These are phyloP conservation scores for Cercospora sp. DNA, from an alignment of 2,329 filamentous ascomycete genomes.

Conservation along the genomic window DNA sequence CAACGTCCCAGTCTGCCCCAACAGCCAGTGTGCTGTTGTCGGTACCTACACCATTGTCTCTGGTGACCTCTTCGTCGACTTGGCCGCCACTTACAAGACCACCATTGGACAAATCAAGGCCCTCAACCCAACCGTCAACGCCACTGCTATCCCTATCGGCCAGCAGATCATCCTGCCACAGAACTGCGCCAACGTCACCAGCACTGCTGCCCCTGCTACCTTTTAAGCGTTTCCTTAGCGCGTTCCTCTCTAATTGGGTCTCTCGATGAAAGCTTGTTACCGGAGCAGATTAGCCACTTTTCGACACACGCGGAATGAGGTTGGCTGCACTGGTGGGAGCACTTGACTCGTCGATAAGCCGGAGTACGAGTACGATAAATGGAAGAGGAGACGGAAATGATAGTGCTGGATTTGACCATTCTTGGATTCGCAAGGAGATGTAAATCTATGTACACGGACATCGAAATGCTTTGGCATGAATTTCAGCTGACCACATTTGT, in stretches of 20 bases:
- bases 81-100: constrained; percentile 26
- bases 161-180: constrained; percentile 21
- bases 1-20: constrained; percentile 32
- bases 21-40: constrained; percentile 26
- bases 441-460: neutral
- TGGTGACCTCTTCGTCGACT: constrained; percentile 32
- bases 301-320: neutral
- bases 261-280: neutral
- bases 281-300: neutral
- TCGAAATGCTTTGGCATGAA: neutral
- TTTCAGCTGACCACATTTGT: neutral
- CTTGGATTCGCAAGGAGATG: neutral
- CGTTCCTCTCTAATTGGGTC: neutral
- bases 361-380: neutral
- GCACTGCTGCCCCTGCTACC: neutral
- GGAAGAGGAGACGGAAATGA: neutral
- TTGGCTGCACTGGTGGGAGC: neutral
- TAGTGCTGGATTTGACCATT: neutral
- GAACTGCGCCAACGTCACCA: constrained; percentile 13
- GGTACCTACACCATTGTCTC: constrained; percentile 29
- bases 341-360: neutral
- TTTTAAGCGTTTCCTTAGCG: neutral
- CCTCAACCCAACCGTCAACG: constrained; percentile 28
- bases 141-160: constrained; percentile 22
- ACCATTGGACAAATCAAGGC: constrained; percentile 32